These are phyloP conservation scores for Serendipita vermifera DNA, from an alignment of 768 basidiomycete species.

Conservation along the genomic window DNA sequence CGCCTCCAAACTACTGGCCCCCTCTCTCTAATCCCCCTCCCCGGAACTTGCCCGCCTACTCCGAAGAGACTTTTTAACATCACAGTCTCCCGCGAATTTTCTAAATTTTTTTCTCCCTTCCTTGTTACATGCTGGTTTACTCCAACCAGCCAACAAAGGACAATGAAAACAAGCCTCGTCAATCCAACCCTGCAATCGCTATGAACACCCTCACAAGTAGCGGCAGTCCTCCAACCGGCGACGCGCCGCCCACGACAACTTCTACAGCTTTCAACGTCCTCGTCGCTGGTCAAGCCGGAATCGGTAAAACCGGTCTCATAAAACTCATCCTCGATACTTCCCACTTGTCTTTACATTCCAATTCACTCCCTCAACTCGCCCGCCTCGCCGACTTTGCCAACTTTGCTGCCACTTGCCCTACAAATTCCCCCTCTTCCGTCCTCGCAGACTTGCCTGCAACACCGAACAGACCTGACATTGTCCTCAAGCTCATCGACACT, in stretches of 20 bases:
- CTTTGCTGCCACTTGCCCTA: background rate
- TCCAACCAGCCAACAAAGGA: too few relatives aligned
- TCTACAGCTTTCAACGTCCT: background rate
- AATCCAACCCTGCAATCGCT: background rate
- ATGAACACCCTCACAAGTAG: background rate
- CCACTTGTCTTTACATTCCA: slow-evolving; percentile 40
- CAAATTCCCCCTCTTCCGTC: background rate
- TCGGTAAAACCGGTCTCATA: slow-evolving; percentile 74
- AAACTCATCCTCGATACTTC: slow-evolving; percentile 73
- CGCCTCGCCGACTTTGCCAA: background rate
- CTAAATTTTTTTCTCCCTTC: too few relatives aligned
- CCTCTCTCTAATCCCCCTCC: too few relatives aligned
- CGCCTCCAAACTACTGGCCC: too few relatives aligned
- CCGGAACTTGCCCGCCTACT: too few relatives aligned
- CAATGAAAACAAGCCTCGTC: background rate
- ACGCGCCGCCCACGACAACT: background rate
- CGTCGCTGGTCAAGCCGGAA: slow-evolving; percentile 28
- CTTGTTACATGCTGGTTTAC: too few relatives aligned
- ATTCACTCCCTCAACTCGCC: background rate
- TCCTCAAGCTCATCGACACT: background rate
- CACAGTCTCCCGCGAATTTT: too few relatives aligned
- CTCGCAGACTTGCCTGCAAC: background rate
- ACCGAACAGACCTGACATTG: background rate
- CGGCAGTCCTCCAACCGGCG: background rate
- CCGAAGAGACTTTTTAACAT: too few relatives aligned